Conservation (phyloP, 345 rosid species). For the Melastoma malabathricum region DNA sequence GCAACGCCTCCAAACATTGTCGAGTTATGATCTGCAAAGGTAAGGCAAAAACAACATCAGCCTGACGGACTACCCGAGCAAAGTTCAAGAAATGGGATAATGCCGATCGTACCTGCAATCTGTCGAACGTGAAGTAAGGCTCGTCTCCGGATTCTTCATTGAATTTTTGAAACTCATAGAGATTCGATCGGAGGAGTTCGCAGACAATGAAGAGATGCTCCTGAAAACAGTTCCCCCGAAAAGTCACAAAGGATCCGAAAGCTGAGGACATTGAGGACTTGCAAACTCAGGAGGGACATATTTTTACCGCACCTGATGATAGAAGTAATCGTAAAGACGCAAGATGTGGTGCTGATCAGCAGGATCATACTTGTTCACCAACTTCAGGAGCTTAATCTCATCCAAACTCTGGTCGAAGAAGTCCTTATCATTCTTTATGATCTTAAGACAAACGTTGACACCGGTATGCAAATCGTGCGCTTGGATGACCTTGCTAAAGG, state of each 20-base stretch:
- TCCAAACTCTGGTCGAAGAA: constrained; percentile 96
- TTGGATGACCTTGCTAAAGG: constrained; percentile 89
- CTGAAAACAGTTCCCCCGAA: constrained; percentile 18
- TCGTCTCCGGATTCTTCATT: constrained; percentile 78
- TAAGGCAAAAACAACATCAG: too few species aligned
- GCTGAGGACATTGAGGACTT: too few species aligned
- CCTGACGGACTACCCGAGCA: too few species aligned
- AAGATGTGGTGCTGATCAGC: constrained; percentile 68
- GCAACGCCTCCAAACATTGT: constrained; percentile 88
- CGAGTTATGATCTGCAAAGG: constrained; percentile 48
- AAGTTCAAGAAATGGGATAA: too few species aligned
- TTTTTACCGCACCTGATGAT: constrained; percentile 47
- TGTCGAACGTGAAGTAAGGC: constrained; percentile 48
- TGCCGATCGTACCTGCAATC: constrained; percentile 49
- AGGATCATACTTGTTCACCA: constrained; percentile 80
- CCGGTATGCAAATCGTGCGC: constrained; percentile 76
- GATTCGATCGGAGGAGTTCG: constrained; percentile 76
- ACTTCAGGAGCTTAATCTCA: constrained; percentile 87
- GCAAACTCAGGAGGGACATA: too few species aligned
- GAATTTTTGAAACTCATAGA: constrained; percentile 85
- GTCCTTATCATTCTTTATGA: constrained; percentile 91
- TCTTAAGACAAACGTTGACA: constrained; percentile 76
- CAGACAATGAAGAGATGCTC: constrained; percentile 94
- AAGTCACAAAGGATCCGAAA: neutral
- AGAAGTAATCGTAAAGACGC: constrained; percentile 94